Conservation (phyloP, 2,329 filamentous ascomycete species). For the Cordyceps cicadae region DNA sequence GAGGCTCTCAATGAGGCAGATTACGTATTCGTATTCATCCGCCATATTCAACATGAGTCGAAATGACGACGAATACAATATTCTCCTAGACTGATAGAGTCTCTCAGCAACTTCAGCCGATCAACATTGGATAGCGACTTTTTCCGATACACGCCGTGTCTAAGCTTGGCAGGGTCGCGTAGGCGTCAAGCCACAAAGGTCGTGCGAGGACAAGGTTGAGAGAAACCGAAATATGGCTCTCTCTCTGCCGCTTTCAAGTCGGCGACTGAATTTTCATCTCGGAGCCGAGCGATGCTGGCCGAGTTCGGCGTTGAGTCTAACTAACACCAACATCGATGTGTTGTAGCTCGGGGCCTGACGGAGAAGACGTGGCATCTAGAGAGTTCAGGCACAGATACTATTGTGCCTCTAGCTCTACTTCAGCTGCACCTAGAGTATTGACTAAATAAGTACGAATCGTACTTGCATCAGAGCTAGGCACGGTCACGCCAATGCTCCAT, state of each 20-base stretch:
- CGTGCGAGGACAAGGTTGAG: neutral
- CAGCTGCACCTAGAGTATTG: neutral
- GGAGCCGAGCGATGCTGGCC: neutral
- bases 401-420: neutral
- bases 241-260: neutral
- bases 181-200: neutral
- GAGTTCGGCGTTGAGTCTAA: neutral
- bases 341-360: neutral
- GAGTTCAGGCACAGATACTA: neutral
- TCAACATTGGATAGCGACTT: neutral
- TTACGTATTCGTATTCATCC: neutral
- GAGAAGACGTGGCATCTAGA: neutral
- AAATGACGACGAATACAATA: neutral
- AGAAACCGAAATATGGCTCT: neutral
- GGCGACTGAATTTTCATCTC: neutral
- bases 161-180: neutral
- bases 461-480: neutral
- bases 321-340: neutral
- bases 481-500: neutral
- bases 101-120: neutral
- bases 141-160: neutral
- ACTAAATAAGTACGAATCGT: no score
- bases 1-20: neutral
- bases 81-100: no score
- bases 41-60: neutral